Evolutionary conservation across 805 yeast genomes (phyloP).

Genomic region (Myxozyma sirexii): DNA sequence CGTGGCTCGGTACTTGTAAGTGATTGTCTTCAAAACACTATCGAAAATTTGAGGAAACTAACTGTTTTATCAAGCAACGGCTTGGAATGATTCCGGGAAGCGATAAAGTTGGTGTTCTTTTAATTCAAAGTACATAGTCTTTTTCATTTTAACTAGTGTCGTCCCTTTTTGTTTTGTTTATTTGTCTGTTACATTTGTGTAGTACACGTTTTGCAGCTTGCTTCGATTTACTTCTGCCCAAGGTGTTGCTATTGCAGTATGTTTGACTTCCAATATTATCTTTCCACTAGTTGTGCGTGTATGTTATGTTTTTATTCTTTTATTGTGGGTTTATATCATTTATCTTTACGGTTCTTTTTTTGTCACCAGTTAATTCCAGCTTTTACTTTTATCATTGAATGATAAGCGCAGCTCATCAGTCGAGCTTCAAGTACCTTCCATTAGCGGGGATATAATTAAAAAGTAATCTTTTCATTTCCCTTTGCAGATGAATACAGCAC

Average conservation of each 20-base stretch:
- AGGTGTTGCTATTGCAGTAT: neutral
- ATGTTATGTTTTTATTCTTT: neutral
- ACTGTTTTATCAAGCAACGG: neutral
- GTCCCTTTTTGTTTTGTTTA: neutral
- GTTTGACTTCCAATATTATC: neutral
- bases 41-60: neutral
- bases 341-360: constrained; percentile 9
- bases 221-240: neutral
- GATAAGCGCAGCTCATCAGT: no score
- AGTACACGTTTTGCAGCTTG: neutral
- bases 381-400: neutral
- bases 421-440: neutral
- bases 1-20: constrained; percentile 9
- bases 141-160: neutral
- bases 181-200: neutral
- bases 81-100: constrained; percentile 13
- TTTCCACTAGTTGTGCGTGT: neutral
- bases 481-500: neutral
- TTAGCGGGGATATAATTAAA: neutral
- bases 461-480: neutral
- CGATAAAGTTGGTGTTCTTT: neutral
- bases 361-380: neutral
- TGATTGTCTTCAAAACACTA: neutral
- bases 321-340: constrained; percentile 9
- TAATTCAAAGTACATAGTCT: neutral